Conservation (phyloP, 768 basidiomycete species). For the Trametes sanguinea region DNA sequence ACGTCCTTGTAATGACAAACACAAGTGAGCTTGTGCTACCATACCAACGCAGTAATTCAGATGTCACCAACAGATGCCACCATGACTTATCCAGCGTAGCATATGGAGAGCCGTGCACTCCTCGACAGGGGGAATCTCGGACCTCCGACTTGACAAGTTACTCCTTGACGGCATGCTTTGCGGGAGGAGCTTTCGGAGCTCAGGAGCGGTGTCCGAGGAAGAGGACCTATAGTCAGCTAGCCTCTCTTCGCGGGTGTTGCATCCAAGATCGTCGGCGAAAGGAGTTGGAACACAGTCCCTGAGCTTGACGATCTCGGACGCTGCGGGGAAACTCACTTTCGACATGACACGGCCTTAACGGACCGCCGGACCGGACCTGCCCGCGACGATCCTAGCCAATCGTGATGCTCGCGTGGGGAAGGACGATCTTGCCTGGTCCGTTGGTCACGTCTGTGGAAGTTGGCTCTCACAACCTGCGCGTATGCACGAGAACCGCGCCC, state of each 20-base stretch:
- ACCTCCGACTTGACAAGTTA: too few relatives aligned
- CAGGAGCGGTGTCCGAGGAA: constrained; percentile 13
- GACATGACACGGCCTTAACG: background rate
- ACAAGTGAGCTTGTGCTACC: background rate
- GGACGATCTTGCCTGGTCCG: too few relatives aligned
- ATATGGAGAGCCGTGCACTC: background rate
- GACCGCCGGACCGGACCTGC: background rate
- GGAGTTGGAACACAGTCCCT: background rate
- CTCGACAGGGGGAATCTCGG: too few relatives aligned
- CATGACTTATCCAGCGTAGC: background rate
- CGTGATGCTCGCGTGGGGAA: background rate
- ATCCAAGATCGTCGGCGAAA: constrained; percentile 5
- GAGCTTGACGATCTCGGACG: too few relatives aligned
- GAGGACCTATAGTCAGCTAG: background rate
- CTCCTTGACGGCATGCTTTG: too few relatives aligned
- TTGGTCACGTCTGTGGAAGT: too few relatives aligned
- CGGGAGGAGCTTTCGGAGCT: background rate
- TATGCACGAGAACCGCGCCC: constrained; percentile 1
- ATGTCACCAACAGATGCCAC: background rate
- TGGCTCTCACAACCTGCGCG: too few relatives aligned
- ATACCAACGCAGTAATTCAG: background rate
- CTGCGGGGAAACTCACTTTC: constrained; percentile 1
- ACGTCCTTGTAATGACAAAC: background rate
- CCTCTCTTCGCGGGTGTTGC: background rate
- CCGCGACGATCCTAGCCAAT: background rate